Percentiles rank a stretch among this genome's conserved stretches.
These are phyloP conservation scores for Aspergillus sp. DNA, from an alignment of 2,329 filamentous ascomycete genomes.

Conservation along the genomic window DNA sequence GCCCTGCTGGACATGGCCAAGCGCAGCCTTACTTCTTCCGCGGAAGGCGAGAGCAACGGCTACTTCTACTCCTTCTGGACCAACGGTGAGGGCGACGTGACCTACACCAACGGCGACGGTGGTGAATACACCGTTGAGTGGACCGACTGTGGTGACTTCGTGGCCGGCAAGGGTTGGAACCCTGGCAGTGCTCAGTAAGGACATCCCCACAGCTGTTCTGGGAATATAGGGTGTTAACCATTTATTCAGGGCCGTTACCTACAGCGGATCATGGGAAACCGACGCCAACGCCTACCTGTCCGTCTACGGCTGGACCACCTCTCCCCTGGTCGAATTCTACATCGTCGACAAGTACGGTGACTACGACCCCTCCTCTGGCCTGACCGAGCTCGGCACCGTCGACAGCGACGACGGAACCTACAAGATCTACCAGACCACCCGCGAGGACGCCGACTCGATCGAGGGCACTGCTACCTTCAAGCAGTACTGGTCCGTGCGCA, in stretches of 20 bases:
- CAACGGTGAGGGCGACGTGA: constrained; percentile 47
- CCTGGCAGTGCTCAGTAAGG: constrained; percentile 54
- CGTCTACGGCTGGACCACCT: constrained; percentile 47
- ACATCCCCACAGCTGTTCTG: accelerated
- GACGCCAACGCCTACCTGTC: constrained; percentile 38
- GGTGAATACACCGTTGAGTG: constrained; percentile 53
- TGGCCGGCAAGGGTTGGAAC: constrained; percentile 62
- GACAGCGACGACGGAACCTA: constrained; percentile 43
- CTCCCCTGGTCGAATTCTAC: constrained; percentile 42
- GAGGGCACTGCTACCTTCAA: constrained; percentile 44
- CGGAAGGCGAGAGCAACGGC: constrained; percentile 41
- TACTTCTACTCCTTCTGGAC: constrained; percentile 57
- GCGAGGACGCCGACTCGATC: constrained; percentile 44
- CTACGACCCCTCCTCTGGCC: constrained; percentile 36
- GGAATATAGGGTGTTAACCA: background rate
- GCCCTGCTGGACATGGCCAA: constrained; percentile 10
- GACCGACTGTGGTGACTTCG: constrained; percentile 55
- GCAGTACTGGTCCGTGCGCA: constrained; percentile 49
- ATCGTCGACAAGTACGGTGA: constrained; percentile 40
- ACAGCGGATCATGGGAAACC: constrained; percentile 31
- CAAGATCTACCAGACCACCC: constrained; percentile 41
- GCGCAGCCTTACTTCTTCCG: constrained; percentile 11
- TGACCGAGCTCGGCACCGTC: constrained; percentile 38
- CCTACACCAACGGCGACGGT: constrained; percentile 49
- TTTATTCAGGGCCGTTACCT: constrained; percentile 28